Evolutionary conservation across 441 rosid species (phyloP), one percentile per base, ranked within the genome.

Genomic region (Gossypium schwendimanii): DNA sequence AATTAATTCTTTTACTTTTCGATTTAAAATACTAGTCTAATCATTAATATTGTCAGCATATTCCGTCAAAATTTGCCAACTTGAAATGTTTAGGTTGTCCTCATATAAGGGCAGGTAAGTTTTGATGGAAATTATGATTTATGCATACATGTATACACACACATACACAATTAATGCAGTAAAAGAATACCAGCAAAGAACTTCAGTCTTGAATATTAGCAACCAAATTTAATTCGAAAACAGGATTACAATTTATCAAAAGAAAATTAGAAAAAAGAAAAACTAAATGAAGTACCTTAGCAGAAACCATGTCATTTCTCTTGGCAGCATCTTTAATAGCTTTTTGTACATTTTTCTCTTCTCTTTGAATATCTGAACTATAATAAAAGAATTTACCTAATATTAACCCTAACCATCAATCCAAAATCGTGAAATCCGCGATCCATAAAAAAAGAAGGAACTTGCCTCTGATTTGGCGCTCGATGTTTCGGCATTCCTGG

Each of bases 251-350:
- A 21, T 60, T 41, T 4, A 15, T 66, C 28, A 58, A 26, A 21
- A 36, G 33, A 63, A 12, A 36, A 3, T 17, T 23, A 15, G 12
- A 55, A 20, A 54, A 3, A 54, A 20, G 26, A 55, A 55, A 47
- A 47, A 12, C 5, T 14, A 6, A 58, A 12, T 7, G 45, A 47
- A n/a, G 12, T 72, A 90, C 97, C 96, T 93, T 93, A 1, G 98
- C 97, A 49, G 98, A 91, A 67, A 80, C 91, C 81, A 93, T 84
- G 85, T 90, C 97, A 63, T 91, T 91, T 31, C 98, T 79, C 84
- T 90, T 93, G 21, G 96, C 97, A 74, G 97, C 93, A 18, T 91
- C 96, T 81, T 72, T 90, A 33, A 93, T 93, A 77, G 97, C 94
- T 81, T 93, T 93, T 67, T 93, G 91, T 18, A 93, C 97, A 70